Evolutionary conservation across 345 rosid species (phyloP).

Genomic region (Eucalyptus cloeziana): DNA sequence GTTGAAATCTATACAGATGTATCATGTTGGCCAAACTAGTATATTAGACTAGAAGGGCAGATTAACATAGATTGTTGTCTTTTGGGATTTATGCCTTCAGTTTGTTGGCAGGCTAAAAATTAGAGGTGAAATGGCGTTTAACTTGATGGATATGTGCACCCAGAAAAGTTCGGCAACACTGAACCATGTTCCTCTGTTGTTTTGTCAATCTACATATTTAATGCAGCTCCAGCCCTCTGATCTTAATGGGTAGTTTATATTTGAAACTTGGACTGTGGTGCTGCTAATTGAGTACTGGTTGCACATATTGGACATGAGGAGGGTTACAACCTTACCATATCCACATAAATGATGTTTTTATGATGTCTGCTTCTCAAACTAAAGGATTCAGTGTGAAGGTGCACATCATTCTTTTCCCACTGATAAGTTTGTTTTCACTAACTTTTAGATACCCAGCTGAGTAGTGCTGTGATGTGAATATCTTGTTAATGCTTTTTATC

Average conservation of each 20-base stretch:
- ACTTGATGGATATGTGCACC: neutral
- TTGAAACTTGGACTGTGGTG: neutral
- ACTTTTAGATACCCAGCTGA: neutral
- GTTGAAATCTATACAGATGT: neutral
- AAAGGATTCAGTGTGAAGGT: neutral
- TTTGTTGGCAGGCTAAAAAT: neutral
- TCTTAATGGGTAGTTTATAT: neutral
- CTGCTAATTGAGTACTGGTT: neutral
- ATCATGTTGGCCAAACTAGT: neutral
- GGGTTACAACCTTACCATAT: neutral
- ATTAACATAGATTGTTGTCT: neutral
- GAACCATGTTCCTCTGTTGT: neutral
- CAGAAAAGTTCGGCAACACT: neutral
- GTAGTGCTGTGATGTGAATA: neutral
- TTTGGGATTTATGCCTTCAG: neutral
- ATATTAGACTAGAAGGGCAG: neutral
- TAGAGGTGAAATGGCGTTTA: neutral
- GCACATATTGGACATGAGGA: neutral
- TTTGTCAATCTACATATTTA: neutral
- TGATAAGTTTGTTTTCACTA: neutral
- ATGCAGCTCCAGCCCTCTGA: neutral
- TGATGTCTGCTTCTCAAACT: neutral
- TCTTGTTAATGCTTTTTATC: neutral
- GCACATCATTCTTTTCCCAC: neutral
- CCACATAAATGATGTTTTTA: neutral